phyloP scores from a whole-genome alignment of 23 red algal species.

The Gracilaria gracilis region DNA sequence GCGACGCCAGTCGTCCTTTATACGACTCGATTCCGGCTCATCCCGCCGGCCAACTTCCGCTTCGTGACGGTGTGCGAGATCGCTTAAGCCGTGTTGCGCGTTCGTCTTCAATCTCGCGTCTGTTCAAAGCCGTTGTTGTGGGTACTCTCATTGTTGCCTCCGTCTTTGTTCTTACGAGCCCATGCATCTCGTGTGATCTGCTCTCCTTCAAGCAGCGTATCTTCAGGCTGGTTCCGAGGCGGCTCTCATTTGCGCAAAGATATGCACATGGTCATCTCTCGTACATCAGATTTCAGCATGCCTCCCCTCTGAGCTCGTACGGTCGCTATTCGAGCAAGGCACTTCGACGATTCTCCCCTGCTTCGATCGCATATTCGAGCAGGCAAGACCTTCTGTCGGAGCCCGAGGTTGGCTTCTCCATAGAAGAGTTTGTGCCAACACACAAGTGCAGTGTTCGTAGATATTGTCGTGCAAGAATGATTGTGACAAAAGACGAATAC shows the following conservation, averaged over 20 bases:
- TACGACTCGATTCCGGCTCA: background rate
- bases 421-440: background rate
- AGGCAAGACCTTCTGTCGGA: background rate
- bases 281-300: background rate
- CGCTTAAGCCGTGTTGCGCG: background rate
- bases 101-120: background rate
- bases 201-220: background rate
- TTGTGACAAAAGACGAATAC: background rate
- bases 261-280: background rate
- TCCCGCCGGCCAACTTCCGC: background rate
- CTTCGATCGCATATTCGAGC: background rate
- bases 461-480: background rate
- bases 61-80: background rate
- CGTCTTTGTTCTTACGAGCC: background rate
- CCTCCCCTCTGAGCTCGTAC: background rate
- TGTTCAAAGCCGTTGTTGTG: background rate
- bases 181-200: background rate
- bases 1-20: too few relatives aligned
- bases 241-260: background rate
- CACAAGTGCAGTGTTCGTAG: background rate
- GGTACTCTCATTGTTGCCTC: background rate
- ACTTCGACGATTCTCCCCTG: background rate
- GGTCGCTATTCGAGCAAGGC: background rate
- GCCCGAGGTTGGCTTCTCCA: background rate
- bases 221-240: background rate